A percentile compares a stretch with the other conserved stretches of the same genome.
Evolutionary conservation across 257 asterid genomes (phyloP).

Genomic region (Ajuga chamaepitys): DNA sequence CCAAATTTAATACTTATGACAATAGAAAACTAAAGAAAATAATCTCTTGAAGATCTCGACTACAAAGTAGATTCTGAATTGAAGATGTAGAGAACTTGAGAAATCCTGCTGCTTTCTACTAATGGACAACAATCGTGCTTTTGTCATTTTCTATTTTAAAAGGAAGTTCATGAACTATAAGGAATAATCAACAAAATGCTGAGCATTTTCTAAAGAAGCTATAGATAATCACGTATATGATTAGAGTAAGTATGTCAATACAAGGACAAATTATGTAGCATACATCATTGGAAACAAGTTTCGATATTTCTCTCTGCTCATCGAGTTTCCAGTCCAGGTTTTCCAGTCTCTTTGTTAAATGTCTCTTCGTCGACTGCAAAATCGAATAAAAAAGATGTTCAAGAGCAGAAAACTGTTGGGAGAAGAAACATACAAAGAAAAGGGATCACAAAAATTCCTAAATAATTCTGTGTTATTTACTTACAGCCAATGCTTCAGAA

Average conservation of each 20-base stretch:
- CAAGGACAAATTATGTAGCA: conserved; percentile 14
- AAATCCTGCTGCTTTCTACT: neutral
- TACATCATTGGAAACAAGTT: conserved; percentile 59
- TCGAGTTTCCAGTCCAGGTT: conserved; percentile 71
- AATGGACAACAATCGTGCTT: neutral
- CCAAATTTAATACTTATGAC: neutral
- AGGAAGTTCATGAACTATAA: neutral
- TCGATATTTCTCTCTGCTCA: conserved; percentile 62
- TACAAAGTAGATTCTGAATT: neutral
- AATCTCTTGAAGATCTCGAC: neutral
- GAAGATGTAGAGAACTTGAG: neutral
- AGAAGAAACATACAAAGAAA: neutral
- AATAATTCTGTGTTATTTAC: conserved; percentile 20
- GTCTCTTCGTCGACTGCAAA: conserved; percentile 64
- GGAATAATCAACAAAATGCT: neutral
- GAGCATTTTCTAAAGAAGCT: neutral
- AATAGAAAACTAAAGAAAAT: neutral
- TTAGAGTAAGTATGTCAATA: neutral
- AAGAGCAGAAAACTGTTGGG: neutral
- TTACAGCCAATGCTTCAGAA: conserved; percentile 66
- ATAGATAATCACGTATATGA: conserved; percentile 3
- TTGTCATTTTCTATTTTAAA: neutral
- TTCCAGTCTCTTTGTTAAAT: conserved; percentile 64
- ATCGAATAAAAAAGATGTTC: conserved; percentile 8
- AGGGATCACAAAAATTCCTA: neutral